Percentiles rank a stretch among this genome's conserved stretches.
phyloP scores from a whole-genome alignment of 345 rosid species.

The Heritiera littoralis region DNA sequence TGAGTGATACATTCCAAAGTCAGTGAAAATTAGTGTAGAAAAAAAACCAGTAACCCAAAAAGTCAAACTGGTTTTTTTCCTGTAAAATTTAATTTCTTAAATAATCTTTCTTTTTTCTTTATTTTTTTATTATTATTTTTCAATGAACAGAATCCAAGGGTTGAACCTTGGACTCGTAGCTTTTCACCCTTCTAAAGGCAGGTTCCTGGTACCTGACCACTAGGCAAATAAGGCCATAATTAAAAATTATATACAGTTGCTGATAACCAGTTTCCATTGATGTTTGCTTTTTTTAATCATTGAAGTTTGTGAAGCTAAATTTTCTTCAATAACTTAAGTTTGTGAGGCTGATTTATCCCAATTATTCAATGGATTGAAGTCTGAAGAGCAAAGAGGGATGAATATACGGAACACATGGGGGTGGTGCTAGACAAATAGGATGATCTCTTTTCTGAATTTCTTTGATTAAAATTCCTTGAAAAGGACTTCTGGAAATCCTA shows the following conservation, averaged over 20 bases:
- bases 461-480: conserved; percentile 2
- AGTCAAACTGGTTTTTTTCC: not conserved
- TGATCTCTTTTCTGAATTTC: not conserved
- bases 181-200: too few relatives aligned
- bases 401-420: too few relatives aligned
- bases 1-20: not conserved
- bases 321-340: not conserved
- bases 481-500: not conserved
- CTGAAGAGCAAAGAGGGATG: not conserved
- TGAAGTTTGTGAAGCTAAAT: too few relatives aligned
- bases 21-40: not conserved
- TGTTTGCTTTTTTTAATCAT: not conserved
- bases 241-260: not conserved
- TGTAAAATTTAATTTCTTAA: too few relatives aligned
- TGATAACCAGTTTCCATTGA: not conserved
- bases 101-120: too few relatives aligned
- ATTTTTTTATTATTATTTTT: too few relatives aligned
- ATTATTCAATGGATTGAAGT: not conserved
- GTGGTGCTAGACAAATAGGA: not conserved
- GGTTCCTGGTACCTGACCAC: too few relatives aligned
- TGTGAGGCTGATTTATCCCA: not conserved
- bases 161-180: too few relatives aligned
- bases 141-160: not conserved
- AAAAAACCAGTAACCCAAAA: not conserved
- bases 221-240: too few relatives aligned